These are phyloP conservation scores for Lepidium sativum DNA, from an alignment of 345 rosid species.

Conservation along the genomic window DNA sequence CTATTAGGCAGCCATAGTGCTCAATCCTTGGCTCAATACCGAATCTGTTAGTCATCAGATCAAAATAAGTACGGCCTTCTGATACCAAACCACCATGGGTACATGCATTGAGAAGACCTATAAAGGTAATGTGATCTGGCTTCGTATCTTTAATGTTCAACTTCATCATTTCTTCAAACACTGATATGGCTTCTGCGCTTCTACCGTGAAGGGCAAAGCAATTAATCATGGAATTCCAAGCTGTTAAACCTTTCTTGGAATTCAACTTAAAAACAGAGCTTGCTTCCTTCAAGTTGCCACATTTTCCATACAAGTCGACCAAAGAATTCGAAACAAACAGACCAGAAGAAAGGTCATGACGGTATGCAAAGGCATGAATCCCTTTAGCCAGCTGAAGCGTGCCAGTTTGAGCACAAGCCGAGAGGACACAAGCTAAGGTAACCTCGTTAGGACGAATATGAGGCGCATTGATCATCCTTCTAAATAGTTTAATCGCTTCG, in stretches of 20 bases:
- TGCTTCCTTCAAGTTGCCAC: conserved; percentile 62
- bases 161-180: conserved; percentile 63
- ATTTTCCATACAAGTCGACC: conserved; percentile 82
- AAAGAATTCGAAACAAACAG: conserved; percentile 52
- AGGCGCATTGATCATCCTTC: conserved; percentile 40
- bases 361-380: conserved; percentile 54
- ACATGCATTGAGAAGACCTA: conserved; percentile 75
- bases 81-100: conserved; percentile 70
- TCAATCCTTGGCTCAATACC: conserved; percentile 58
- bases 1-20: conserved; percentile 78
- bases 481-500: conserved; percentile 48
- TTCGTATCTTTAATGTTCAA: conserved; percentile 12
- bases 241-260: conserved; percentile 39
- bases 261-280: conserved; percentile 39
- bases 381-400: conserved; percentile 58
- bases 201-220: conserved; percentile 81
- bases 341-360: conserved; percentile 35
- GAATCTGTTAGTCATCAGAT: conserved; percentile 42
- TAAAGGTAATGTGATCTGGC: conserved; percentile 62
- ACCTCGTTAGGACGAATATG: conserved; percentile 51
- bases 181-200: conserved; percentile 35
- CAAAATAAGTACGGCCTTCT: conserved; percentile 48
- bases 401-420: conserved; percentile 73
- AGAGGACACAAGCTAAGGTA: conserved; percentile 56
- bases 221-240: conserved; percentile 83